phyloP scores from a whole-genome alignment of 2,329 filamentous ascomycete genomes.

The Pyrenochaeta sp. region DNA sequence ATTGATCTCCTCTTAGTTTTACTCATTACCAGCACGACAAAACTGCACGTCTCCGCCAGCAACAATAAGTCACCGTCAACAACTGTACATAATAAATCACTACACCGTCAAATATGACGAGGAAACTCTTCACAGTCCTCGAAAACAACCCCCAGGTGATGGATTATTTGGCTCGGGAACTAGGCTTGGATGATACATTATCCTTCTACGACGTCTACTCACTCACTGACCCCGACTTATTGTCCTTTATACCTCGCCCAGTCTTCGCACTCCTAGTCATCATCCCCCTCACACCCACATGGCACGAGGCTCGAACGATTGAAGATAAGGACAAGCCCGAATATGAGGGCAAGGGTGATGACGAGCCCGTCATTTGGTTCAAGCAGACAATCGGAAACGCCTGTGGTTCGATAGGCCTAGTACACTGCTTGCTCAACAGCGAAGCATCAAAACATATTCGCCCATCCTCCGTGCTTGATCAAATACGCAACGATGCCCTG shows the following conservation, averaged over 20 bases:
- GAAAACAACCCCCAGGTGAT: slow-evolving; percentile 67
- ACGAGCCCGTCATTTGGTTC: slow-evolving; percentile 66
- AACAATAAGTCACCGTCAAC: not conserved
- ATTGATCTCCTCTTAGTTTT: no score
- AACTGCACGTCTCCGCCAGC: no score
- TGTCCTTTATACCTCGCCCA: slow-evolving; percentile 62
- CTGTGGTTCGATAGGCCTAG: slow-evolving; percentile 66
- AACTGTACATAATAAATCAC: not conserved
- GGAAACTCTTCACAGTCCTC: slow-evolving; percentile 39
- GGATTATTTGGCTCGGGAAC: slow-evolving; percentile 57
- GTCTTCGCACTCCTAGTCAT: slow-evolving; percentile 64
- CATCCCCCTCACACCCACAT: slow-evolving; percentile 54
- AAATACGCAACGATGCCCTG: slow-evolving; percentile 55
- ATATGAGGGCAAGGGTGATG: slow-evolving; percentile 58
- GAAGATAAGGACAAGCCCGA: slow-evolving; percentile 52
- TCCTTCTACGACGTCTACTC: slow-evolving; percentile 64
- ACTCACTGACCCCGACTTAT: slow-evolving; percentile 59
- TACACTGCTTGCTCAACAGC: slow-evolving; percentile 64
- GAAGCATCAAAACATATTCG: slow-evolving; percentile 53
- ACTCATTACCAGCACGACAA: no score
- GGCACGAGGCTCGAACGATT: slow-evolving; percentile 50
- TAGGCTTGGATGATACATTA: slow-evolving; percentile 58
- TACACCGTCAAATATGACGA: slow-evolving; percentile 26
- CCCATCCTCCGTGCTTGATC: slow-evolving; percentile 55
- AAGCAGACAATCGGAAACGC: slow-evolving; percentile 66